Evolutionary conservation across 2,329 filamentous ascomycete species (phyloP), one percentile per base, ranked within the genome.

Genomic region (Didymella sp.): DNA sequence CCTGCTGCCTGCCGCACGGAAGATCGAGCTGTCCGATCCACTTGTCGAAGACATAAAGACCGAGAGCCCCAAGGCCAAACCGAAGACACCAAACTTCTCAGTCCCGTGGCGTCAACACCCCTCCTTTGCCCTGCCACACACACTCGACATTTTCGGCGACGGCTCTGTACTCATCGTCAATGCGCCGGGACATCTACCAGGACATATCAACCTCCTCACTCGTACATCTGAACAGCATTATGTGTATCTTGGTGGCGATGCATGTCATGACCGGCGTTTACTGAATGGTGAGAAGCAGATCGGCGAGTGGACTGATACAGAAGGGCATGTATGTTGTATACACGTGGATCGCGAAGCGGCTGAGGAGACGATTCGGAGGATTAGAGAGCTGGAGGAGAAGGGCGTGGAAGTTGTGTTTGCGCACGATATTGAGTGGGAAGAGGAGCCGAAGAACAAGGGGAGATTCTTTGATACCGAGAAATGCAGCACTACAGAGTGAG

Each of bases 201-300:
- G 83, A 0, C 83, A 85, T 58, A 71, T 85, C 7, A 85, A 84
- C 51, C 62, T 85, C 0, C 76, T 85, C 0, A 79, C 76, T 7
- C 74, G 78, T 0, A 74, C 76, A 0, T 74, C 72, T 0, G 53
- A 69, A 2, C 57, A 62, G 13, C 74, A 76, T 17, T 80, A 78
- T 66, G 67, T 84, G 1, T 82, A 81, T 60, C 76, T 86, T 1
- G 81, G 76, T 8, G 84, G 82, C 2, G 84, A 86, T 68, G 79
- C 80, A 17, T 86, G 81, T 56, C 84, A 86, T 60, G 82, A 86
- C 60, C 71, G 73, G 0, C 70, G 83, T 25, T 71, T 86, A 2
- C 61, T 86, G 61, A 80, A 76, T 0, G 81, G 82, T 0, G 82
- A 85, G 60, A 83, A 79, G 57, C 76, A 73, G 1, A 82, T 86